Percentiles rank a stretch among this genome's conserved stretches.
phyloP scores from a whole-genome alignment of 306 rosid genomes.

The Sophora flavescens region DNA sequence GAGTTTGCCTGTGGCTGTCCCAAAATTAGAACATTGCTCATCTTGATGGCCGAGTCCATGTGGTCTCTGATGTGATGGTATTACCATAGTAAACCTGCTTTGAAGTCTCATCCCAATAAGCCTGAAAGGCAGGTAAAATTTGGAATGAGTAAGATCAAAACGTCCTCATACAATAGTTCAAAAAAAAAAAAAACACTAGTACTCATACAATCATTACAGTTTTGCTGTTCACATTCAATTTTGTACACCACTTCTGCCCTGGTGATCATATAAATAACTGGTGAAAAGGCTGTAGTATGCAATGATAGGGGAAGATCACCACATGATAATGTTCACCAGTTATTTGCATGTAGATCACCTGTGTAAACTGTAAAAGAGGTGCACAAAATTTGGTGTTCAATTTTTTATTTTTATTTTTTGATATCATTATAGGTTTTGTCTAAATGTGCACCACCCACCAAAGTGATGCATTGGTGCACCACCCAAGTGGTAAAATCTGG shows the following conservation, averaged over 20 bases:
- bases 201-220: not conserved
- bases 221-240: not conserved
- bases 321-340: not conserved
- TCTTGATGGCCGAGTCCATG: slow-evolving; percentile 66
- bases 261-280: not conserved
- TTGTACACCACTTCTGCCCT: not conserved
- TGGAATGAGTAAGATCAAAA: slow-evolving; percentile 1
- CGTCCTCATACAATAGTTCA: not conserved
- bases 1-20: slow-evolving; percentile 32
- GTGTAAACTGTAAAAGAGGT: not conserved
- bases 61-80: slow-evolving; percentile 69
- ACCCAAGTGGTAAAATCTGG: too few species aligned
- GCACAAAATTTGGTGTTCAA: not conserved
- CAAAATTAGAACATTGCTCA: not conserved
- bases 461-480: too few species aligned
- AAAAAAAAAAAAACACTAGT: not conserved
- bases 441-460: too few species aligned
- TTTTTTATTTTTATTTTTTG: too few species aligned
- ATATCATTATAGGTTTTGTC: too few species aligned
- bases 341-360: too few species aligned
- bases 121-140: slow-evolving; percentile 56
- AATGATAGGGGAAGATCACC: not conserved
- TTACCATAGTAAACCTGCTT: slow-evolving; percentile 91
- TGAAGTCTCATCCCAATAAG: slow-evolving; percentile 81
- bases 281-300: not conserved